Conservation (phyloP, 176 grass and related monocot species). For the Juncus effusus region DNA sequence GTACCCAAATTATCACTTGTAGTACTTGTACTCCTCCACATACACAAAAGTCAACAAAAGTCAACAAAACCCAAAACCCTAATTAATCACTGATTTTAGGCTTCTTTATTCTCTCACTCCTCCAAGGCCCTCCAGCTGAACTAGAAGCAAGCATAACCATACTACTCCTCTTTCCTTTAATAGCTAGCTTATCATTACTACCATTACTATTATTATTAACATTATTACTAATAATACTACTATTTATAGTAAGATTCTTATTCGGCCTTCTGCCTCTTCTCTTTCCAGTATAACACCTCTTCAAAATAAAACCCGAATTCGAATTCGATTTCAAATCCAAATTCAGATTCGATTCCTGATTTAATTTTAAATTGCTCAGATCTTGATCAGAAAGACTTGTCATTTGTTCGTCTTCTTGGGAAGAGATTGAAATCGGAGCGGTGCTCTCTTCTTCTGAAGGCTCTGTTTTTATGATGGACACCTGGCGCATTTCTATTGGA, state of each 20-base stretch:
- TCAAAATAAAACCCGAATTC: slow-evolving; percentile 11
- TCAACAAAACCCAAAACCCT: slow-evolving; percentile 5
- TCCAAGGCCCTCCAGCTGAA: slow-evolving; percentile 15
- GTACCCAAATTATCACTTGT: slow-evolving; percentile 11
- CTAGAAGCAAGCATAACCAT: slow-evolving; percentile 7
- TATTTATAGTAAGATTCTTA: slow-evolving; percentile 6
- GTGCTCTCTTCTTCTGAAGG: slow-evolving; percentile 59
- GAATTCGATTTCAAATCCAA: too few species aligned
- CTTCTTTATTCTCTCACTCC: slow-evolving; percentile 28
- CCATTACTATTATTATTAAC: too few species aligned
- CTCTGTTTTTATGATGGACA: slow-evolving; percentile 41
- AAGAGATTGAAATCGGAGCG: slow-evolving; percentile 12
- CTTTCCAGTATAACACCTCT: slow-evolving; percentile 61
- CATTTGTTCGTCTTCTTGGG: slow-evolving; percentile 36
- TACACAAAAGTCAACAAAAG: too few species aligned
- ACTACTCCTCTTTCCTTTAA: slow-evolving; percentile 22
- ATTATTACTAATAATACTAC: too few species aligned
- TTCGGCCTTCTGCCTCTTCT: slow-evolving; percentile 50
- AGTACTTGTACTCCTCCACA: not conserved
- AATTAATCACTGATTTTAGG: slow-evolving; percentile 28
- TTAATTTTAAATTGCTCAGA: not conserved
- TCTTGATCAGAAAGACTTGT: slow-evolving; percentile 29
- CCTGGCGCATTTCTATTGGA: slow-evolving; percentile 37
- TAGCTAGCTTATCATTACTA: not conserved
- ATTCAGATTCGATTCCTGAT: too few species aligned